Conservation (phyloP, 176 grass and related monocot species). For the Musa acuminata region DNA sequence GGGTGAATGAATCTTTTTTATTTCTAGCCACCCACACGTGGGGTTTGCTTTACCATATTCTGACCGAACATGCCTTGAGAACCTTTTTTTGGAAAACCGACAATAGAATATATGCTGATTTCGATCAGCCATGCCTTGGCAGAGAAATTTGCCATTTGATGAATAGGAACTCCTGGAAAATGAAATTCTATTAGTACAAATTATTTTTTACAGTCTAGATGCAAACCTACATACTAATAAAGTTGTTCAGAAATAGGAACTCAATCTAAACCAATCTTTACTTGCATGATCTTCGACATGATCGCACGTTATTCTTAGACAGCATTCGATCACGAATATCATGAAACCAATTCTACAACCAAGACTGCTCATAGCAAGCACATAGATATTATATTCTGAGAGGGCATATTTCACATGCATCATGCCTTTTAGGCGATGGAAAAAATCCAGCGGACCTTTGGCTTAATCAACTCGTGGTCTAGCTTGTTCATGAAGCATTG, state of each 20-base stretch:
- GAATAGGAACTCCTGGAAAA: not conserved
- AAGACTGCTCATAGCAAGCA: too few species aligned
- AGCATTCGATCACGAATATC: too few species aligned
- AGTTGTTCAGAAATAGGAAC: too few species aligned
- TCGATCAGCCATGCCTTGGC: slow-evolving; percentile 31
- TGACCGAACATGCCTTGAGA: slow-evolving; percentile 22
- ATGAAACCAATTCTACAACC: too few species aligned
- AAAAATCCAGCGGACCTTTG: too few species aligned
- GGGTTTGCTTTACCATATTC: slow-evolving; percentile 25
- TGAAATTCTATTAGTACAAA: not conserved
- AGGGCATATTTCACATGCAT: too few species aligned
- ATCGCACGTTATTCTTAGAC: too few species aligned
- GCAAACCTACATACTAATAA: not conserved
- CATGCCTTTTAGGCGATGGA: too few species aligned
- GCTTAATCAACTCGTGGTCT: not conserved
- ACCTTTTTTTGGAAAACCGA: slow-evolving; percentile 39
- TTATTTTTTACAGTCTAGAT: not conserved
- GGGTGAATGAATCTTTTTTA: slow-evolving; percentile 26
- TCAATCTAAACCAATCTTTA: too few species aligned
- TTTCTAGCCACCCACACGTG: slow-evolving; percentile 49
- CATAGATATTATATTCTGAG: too few species aligned
- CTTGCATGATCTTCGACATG: too few species aligned
- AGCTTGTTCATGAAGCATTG: not conserved
- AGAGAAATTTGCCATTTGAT: slow-evolving; percentile 7
- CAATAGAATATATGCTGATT: slow-evolving; percentile 34